Base-by-base conservation (phyloP, 2,329 filamentous ascomycete species). In the Ascochyta koolunga region DNA sequence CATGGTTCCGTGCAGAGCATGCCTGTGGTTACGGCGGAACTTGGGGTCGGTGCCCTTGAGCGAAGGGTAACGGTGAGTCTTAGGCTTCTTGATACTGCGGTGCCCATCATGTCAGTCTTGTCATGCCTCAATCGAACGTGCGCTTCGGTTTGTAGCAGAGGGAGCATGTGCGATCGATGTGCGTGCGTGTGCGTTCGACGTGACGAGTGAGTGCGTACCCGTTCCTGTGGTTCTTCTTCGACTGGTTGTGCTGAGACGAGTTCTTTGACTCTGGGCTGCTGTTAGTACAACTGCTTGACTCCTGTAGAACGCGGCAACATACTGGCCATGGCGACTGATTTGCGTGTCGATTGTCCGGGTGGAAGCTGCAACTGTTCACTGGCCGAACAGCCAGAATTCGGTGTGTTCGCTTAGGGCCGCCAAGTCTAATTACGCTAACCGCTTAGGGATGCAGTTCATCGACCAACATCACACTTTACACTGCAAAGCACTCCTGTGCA, bases 11-110 rank as follows among this genome's bases (percentile, higher is more conserved):
- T 98, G 95, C 66, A 98, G 92, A 81, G 95, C 95, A 87, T 99
- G 93, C 86, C 92, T 91, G 86, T 99, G 95, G 87, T 99, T 99
- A 83, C 95, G 89, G 82, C 95, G 89, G 87, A 99, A 99, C 89
- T 99, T 99, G 79, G 95, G 93, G 84, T 99, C 95, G 80, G 91
- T 95, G 76, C 95, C 95, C 80, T 97, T 97, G 77, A 99, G 89
- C 73, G 93, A 98, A 68, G 95, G 95, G 85, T 99, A 99, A 85
- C 95, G 88, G 82, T 93, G 88, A 78, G 95, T 98, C 88, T 96
- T 97, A 68, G 95, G 95, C 90, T 97, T 98, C 90, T 98, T 98
- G 88, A 99, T 99, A 84, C 93, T 97, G 79, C 40, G 55, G 31
- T 53, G 49, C 48, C 47, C 59, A 47, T 43, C 50, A 55, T 45